Evolutionary conservation across 2,329 filamentous ascomycete species (phyloP).

Genomic region (Stagonosporopsis chrysanthemi): DNA sequence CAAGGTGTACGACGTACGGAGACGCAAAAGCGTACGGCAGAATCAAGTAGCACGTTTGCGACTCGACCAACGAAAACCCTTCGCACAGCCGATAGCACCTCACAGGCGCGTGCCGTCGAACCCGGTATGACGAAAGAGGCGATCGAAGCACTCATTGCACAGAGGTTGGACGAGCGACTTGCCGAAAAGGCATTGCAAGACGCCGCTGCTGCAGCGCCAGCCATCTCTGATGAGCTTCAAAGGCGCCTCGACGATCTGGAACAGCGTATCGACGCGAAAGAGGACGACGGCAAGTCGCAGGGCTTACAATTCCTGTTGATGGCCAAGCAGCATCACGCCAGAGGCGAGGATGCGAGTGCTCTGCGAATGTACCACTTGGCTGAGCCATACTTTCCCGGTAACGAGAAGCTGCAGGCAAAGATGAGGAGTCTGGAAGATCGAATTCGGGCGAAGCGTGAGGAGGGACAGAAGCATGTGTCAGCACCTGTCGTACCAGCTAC

Average conservation of each 20-base stretch:
- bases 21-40: constrained; percentile 54
- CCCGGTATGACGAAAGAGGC: constrained; percentile 64
- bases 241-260: constrained; percentile 84
- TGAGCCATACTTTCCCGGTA: constrained; percentile 82
- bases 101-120: constrained; percentile 37
- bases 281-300: constrained; percentile 78
- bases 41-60: constrained; percentile 46
- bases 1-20: constrained; percentile 49
- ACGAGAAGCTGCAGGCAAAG: constrained; percentile 73
- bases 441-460: constrained; percentile 52
- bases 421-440: constrained; percentile 63
- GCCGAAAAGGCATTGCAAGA: constrained; percentile 74
- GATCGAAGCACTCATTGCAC: constrained; percentile 91
- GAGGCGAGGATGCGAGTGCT: constrained; percentile 78
- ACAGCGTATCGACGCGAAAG: constrained; percentile 75
- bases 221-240: constrained; percentile 79
- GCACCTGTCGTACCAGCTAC: constrained; percentile 17
- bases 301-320: constrained; percentile 87
- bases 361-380: constrained; percentile 88
- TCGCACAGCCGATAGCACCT: constrained; percentile 46
- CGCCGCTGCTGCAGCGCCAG: constrained; percentile 54
- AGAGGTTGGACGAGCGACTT: constrained; percentile 87
- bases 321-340: constrained; percentile 87
- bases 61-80: constrained; percentile 52
- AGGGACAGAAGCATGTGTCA: constrained; percentile 28